Conservation (phyloP, 1,284 basidiomycete genomes). For the Cryptococcus sp. region DNA sequence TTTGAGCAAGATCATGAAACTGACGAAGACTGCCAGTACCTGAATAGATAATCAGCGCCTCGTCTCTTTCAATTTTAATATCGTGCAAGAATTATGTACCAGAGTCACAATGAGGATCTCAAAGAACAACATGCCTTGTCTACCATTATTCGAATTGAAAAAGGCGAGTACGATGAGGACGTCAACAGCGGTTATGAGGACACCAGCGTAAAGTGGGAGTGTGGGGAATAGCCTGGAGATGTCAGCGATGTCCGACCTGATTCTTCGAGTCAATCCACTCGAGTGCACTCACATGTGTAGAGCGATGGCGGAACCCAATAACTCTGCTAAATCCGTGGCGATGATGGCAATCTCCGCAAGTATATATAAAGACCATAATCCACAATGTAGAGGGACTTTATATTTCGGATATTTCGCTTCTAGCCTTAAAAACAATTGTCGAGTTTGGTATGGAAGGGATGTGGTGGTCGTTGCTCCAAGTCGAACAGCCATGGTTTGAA, state of each 20-base stretch:
- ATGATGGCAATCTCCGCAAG: slow-evolving; percentile 77
- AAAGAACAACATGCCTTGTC: slow-evolving; percentile 56
- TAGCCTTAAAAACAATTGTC: slow-evolving; percentile 63
- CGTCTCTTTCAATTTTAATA: no score
- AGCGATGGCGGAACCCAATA: slow-evolving; percentile 74
- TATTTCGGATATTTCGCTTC: slow-evolving; percentile 68
- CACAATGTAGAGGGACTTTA: slow-evolving; percentile 29
- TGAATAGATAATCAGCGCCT: slow-evolving; percentile 27
- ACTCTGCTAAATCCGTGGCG: slow-evolving; percentile 56
- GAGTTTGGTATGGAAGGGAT: slow-evolving; percentile 55
- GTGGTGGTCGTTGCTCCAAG: slow-evolving; percentile 52
- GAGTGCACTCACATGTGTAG: slow-evolving; percentile 56
- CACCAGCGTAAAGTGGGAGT: slow-evolving; percentile 72
- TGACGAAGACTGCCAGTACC: slow-evolving; percentile 75
- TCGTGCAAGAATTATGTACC: slow-evolving; percentile 43
- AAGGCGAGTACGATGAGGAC: slow-evolving; percentile 60
- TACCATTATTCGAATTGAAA: slow-evolving; percentile 38
- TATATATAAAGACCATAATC: slow-evolving; percentile 51
- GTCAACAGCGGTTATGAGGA: slow-evolving; percentile 77
- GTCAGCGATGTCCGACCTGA: background rate
- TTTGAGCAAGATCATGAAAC: slow-evolving; percentile 74
- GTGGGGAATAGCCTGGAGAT: slow-evolving; percentile 61
- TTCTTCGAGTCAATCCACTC: no score
- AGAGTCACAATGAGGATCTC: slow-evolving; percentile 66
- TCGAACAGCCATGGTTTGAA: slow-evolving; percentile 47